Evolutionary conservation across 192 early-diverging fungal species (phyloP).

Genomic region (Linderina pennispora): DNA sequence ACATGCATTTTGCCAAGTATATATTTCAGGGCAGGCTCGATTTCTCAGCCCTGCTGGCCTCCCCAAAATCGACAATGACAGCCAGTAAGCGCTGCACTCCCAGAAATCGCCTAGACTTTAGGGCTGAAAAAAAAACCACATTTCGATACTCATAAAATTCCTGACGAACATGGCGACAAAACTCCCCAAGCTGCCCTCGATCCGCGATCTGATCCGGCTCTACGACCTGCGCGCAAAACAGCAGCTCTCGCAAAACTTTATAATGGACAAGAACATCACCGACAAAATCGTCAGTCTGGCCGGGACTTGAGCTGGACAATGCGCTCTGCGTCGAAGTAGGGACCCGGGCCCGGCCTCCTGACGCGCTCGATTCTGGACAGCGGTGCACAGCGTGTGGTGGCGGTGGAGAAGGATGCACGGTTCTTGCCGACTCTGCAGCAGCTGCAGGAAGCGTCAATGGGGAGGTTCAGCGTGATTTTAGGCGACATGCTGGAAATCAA

Average conservation of each 20-base stretch:
- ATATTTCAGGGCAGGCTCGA: too few species aligned
- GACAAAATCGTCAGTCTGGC: conserved; percentile 64
- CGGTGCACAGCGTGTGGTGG: conserved; percentile 57
- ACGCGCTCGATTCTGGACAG: conserved; percentile 71
- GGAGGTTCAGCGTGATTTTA: conserved; percentile 51
- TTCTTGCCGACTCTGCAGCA: conserved; percentile 67
- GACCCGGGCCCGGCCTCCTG: conserved; percentile 71
- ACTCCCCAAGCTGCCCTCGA: conserved; percentile 58
- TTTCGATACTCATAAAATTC: too few species aligned
- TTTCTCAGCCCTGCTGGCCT: too few species aligned
- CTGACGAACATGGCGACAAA: too few species aligned
- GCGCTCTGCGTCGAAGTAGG: conserved; percentile 70
- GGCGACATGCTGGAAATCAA: conserved; percentile 61
- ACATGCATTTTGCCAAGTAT: too few species aligned
- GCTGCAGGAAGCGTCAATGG: conserved; percentile 60
- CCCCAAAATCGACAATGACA: too few species aligned
- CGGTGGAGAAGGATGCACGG: conserved; percentile 65
- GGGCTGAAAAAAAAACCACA: too few species aligned
- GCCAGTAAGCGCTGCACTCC: too few species aligned
- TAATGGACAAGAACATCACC: conserved; percentile 77
- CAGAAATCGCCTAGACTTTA: too few species aligned
- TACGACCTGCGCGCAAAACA: conserved; percentile 67
- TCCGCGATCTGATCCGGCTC: conserved; percentile 65
- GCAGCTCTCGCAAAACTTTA: conserved; percentile 78
- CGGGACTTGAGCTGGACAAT: conserved; percentile 48